These are phyloP conservation scores for Wickerhamiella kurtzmanii DNA, from an alignment of 805 yeast species.

Conservation along the genomic window DNA sequence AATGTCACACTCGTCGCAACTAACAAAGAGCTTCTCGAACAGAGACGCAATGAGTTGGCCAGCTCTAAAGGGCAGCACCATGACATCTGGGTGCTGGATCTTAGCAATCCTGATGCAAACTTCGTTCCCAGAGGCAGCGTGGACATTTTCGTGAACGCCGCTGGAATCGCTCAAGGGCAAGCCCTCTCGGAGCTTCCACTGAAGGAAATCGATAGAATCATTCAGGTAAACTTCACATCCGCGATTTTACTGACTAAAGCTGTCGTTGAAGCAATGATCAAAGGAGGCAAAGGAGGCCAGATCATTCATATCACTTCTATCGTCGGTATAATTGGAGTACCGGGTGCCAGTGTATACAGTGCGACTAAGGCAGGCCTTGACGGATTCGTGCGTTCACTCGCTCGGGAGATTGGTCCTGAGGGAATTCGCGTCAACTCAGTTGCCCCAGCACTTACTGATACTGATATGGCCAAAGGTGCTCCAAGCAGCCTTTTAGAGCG, in stretches of 20 bases:
- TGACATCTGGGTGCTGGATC: slow-evolving; percentile 13
- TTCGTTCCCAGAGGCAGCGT: slow-evolving; percentile 12
- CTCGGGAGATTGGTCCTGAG: slow-evolving; percentile 41
- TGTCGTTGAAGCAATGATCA: slow-evolving; percentile 39
- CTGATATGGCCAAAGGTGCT: slow-evolving; percentile 61
- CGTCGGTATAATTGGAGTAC: slow-evolving; percentile 28
- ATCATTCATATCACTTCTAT: slow-evolving; percentile 59
- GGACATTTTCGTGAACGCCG: slow-evolving; percentile 39
- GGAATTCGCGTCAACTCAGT: slow-evolving; percentile 51
- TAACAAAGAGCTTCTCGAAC: slow-evolving; percentile 27
- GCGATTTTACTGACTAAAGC: slow-evolving; percentile 48
- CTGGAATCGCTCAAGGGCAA: slow-evolving; percentile 47
- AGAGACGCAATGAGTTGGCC: slow-evolving; percentile 18
- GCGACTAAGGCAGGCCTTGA: slow-evolving; percentile 60
- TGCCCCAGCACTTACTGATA: slow-evolving; percentile 54
- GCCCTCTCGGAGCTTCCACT: slow-evolving; percentile 34
- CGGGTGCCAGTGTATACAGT: slow-evolving; percentile 53
- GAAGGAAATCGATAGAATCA: slow-evolving; percentile 32
- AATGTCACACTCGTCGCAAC: slow-evolving; percentile 40
- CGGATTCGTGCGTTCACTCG: slow-evolving; percentile 47
- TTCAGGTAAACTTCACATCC: slow-evolving; percentile 44
- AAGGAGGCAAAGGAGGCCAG: slow-evolving; percentile 22
- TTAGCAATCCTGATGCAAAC: slow-evolving; percentile 5
- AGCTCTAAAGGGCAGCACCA: slow-evolving; percentile 8
- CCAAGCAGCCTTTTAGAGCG: too few species aligned